phyloP scores from a whole-genome alignment of 2,329 filamentous ascomycete species.

The Ophiognomonia clavigignenti-juglandacearum region DNA sequence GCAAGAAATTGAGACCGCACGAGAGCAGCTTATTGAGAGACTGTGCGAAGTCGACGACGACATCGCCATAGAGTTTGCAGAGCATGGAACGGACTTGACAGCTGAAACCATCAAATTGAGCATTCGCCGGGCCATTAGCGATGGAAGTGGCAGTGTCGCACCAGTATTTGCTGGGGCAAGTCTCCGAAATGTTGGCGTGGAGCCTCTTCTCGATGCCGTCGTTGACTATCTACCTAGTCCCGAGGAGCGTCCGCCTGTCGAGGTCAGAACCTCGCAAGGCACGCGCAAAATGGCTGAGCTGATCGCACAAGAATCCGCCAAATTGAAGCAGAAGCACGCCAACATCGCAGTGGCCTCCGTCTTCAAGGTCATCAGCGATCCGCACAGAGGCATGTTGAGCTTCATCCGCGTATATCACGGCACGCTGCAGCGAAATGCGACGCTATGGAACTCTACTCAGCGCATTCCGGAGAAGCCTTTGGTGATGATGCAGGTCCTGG shows the following conservation, averaged over 20 bases:
- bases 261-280: conserved; percentile 64
- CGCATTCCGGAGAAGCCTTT: conserved; percentile 74
- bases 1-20: conserved; percentile 68
- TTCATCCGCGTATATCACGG: conserved; percentile 93
- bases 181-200: conserved; percentile 89
- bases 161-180: conserved; percentile 90
- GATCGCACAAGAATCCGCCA: conserved; percentile 26
- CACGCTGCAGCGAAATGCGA: conserved; percentile 64
- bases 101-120: conserved; percentile 64
- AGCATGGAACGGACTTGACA: conserved; percentile 70
- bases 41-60: conserved; percentile 84
- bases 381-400: conserved; percentile 79
- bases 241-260: conserved; percentile 70
- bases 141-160: conserved; percentile 66
- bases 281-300: conserved; percentile 40
- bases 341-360: conserved; percentile 57
- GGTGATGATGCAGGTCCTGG: conserved; percentile 83
- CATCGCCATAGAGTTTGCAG: conserved; percentile 80
- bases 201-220: conserved; percentile 84
- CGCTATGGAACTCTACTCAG: conserved; percentile 84
- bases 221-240: conserved; percentile 84
- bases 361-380: conserved; percentile 93
- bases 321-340: conserved; percentile 30
- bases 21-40: conserved; percentile 73
- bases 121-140: conserved; percentile 66